Percentiles rank a stretch among this genome's conserved stretches.
Conservation (phyloP, 495 filamentous ascomycete species). For the Penicillium subrubescens region DNA sequence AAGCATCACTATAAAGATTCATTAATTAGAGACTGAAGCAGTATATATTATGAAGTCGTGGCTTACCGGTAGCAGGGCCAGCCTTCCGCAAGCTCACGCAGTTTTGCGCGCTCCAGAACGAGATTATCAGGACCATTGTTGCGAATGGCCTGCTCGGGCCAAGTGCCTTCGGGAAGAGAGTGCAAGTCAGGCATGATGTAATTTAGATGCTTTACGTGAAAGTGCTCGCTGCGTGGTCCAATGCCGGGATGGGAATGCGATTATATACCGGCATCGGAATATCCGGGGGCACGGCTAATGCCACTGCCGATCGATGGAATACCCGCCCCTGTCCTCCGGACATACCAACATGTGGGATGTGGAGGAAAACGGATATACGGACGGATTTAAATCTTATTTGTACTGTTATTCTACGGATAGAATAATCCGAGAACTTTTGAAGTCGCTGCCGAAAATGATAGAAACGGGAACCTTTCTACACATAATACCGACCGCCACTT, state of each 20-base stretch:
- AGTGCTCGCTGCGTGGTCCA: background rate
- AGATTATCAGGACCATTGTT: constrained; percentile 56
- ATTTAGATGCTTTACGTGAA: background rate
- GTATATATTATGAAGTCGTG: background rate
- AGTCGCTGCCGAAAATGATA: too few relatives aligned
- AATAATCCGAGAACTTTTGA: too few relatives aligned
- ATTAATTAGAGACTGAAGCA: background rate
- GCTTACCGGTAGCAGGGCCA: constrained; percentile 62
- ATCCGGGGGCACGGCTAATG: constrained; percentile 10
- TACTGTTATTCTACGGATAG: background rate
- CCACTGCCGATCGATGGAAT: constrained; percentile 17
- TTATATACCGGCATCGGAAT: background rate
- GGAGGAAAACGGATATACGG: background rate
- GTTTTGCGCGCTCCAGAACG: constrained; percentile 52
- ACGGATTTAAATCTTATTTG: background rate
- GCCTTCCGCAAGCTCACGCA: constrained; percentile 66
- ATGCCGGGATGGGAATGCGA: background rate
- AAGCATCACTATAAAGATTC: constrained; percentile 44
- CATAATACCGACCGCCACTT: too few relatives aligned
- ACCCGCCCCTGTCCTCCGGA: background rate
- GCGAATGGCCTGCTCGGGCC: constrained; percentile 46
- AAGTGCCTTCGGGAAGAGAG: constrained; percentile 30
- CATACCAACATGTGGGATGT: background rate
- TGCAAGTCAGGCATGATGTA: constrained; percentile 31
- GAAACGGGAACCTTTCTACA: too few relatives aligned